Evolutionary conservation across 148 eudicot species (phyloP), one percentile per base, ranked within the genome.

Genomic region (Amaranthus cruentus): DNA sequence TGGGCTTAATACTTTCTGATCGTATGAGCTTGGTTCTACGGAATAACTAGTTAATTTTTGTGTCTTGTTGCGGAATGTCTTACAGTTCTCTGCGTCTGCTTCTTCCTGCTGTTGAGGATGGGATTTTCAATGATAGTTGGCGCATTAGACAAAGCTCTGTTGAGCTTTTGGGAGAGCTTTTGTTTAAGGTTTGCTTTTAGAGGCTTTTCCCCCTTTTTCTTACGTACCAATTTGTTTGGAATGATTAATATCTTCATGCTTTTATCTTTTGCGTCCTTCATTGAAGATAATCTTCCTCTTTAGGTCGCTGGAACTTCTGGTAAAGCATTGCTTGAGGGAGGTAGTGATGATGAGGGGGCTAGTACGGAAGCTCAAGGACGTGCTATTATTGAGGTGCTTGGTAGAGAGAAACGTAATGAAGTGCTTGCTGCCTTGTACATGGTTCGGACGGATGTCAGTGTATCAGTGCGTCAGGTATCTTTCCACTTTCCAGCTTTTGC

Each of bases 101-200:
- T 59, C 98, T 95, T 85, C 98, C 98, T 58, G 98, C 97, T 77
- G 97, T 95, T n/a, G 98, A 95, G 84, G 98, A 95, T 79, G 98
- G 98, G 68, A 95, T 95, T 70, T 95, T 95, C 81, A 91, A 91
- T 82, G 97, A 95, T 75, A 95, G 76, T 76, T 95, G 98, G 98
- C 97, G 98, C 80, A 90, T 95, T 62, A 81, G 98, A 67, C 98
- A 95, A 81, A 91, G 98, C 82, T 95, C 98, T 76, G 98, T 95
- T 14, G 98, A 95, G 77, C 79, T 95, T 68, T 73, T 95, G 81
- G 98, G 98, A 61, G 98, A 95, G 80, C 87, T 95, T 66, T 81
- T 95, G 81, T 95, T 95, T 77, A 95, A 95, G 98, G 98, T 91
- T 74, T 70, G 68, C 21, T 62, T 13, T 82, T 57, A 8, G 38